Base-by-base conservation (phyloP, 2,329 filamentous ascomycete genomes). In the Penicillium sp. region DNA sequence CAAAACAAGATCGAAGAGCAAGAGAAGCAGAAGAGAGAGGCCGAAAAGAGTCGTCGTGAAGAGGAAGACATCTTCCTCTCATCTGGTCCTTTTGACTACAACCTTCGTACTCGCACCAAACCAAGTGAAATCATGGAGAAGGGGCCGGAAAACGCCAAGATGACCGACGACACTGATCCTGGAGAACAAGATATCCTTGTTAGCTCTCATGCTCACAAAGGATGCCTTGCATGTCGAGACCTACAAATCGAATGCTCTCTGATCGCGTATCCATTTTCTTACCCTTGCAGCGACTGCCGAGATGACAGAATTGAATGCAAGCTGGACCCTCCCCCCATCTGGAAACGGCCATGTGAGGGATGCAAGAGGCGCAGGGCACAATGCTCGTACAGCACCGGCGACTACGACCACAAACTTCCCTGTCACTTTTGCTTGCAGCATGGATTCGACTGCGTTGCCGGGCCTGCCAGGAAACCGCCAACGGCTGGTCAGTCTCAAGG, bases 251-350 rank as follows among this genome's bases (percentile, higher is more conserved):
- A 58, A 5, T 76, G 74, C 50, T 66, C 68, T 0, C 60, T 76
- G 4, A 44, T 72, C 11, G 56, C 69, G 4, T 58, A 70, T 46
- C 66, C 66, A 13, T 51, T 55, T 3, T 45, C 51, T 1, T 76
- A 72, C 56, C 74, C 73, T 3, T 76, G 74, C 55, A 36, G 60
- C 9, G 55, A 55, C 13, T 76, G 74, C 48, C 48, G 40, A 5
- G 63, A 63, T 2, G 60, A 67, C 33, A 57, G 55, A 4, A 43
- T 64, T 13, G 67, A 71, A 13, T 76, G 74, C 51, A 66, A 73
- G 14, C 58, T 73, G 2, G 63, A 71, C 31, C 62, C 58, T 4
- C 46, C 63, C 27, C 68, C 72, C 2, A 48, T 44, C 20, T 60
- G 57, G 27, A 74, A 75, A 44, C 63, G 60, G 14, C 42, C 60